phyloP scores from a whole-genome alignment of 2,329 filamentous ascomycete species.

The Daldinia eschscholtzii region DNA sequence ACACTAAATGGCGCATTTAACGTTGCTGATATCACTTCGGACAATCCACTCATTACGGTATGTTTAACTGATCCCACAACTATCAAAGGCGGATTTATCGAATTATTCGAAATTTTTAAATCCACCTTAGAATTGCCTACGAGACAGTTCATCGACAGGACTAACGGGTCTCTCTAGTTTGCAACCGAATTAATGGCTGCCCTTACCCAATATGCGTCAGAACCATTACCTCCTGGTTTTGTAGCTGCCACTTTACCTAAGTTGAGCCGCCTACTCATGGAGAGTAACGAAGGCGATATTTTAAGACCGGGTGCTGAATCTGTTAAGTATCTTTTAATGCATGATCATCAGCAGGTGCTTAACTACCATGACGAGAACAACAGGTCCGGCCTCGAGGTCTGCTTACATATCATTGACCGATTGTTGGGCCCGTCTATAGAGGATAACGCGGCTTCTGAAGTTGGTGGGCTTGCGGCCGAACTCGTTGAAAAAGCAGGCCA shows the following conservation, averaged over 20 bases:
- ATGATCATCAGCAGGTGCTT: conserved; percentile 91
- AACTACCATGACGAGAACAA: conserved; percentile 84
- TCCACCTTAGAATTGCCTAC: background rate
- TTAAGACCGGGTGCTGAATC: conserved; percentile 87
- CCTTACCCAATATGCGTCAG: conserved; percentile 83
- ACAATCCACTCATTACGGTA: conserved; percentile 84
- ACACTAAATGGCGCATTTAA: conserved; percentile 91
- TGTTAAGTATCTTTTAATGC: conserved; percentile 88
- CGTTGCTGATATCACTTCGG: conserved; percentile 85
- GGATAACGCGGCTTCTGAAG: conserved; percentile 94
- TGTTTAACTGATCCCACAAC: conserved; percentile 44
- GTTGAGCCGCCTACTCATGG: conserved; percentile 83
- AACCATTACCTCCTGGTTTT: conserved; percentile 88
- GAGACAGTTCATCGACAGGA: background rate
- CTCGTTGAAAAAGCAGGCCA: conserved; percentile 95
- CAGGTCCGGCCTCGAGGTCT: conserved; percentile 87
- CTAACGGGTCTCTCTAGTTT: conserved; percentile 61
- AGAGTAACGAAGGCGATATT: conserved; percentile 87
- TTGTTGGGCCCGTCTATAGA: conserved; percentile 86
- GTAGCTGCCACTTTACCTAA: conserved; percentile 89
- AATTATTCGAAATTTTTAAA: background rate
- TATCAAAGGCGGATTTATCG: background rate
- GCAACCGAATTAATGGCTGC: conserved; percentile 87
- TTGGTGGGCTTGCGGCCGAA: conserved; percentile 92
- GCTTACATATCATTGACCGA: conserved; percentile 91